Conservation (phyloP, 1,284 basidiomycete genomes). For the Phenoliferia sp. region DNA sequence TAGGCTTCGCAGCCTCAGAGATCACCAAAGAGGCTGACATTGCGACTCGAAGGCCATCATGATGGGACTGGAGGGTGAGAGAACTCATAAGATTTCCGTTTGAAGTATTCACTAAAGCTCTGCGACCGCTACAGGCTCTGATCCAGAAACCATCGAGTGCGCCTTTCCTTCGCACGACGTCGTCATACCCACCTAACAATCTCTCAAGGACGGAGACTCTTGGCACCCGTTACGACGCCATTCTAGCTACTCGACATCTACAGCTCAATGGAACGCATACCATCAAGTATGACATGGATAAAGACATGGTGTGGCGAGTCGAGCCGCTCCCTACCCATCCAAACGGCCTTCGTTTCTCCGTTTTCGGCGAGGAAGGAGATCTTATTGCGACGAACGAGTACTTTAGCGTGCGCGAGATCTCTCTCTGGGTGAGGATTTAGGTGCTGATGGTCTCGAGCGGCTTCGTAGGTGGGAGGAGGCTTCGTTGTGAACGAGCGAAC, state of each 20-base stretch:
- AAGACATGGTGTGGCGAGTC: slow-evolving; percentile 88
- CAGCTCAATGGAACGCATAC: slow-evolving; percentile 65
- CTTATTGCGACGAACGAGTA: slow-evolving; percentile 92
- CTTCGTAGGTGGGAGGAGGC: slow-evolving; percentile 65
- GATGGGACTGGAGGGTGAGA: slow-evolving; percentile 65
- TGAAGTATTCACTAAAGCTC: neutral
- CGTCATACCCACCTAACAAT: neutral
- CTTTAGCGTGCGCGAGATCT: slow-evolving; percentile 48
- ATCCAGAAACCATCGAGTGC: slow-evolving; percentile 64
- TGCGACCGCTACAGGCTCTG: slow-evolving; percentile 11
- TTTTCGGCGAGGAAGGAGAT: slow-evolving; percentile 72
- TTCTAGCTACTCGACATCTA: slow-evolving; percentile 61
- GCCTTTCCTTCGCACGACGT: slow-evolving; percentile 32
- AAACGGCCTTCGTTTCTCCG: slow-evolving; percentile 60
- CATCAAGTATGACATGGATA: slow-evolving; percentile 77
- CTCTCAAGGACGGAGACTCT: slow-evolving; percentile 37
- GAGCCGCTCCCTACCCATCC: slow-evolving; percentile 51
- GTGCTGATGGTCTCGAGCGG: no score
- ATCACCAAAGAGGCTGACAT: neutral
- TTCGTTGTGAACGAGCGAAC: slow-evolving; percentile 85
- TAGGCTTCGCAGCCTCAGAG: neutral
- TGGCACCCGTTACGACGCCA: slow-evolving; percentile 59
- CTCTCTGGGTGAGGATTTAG: neutral
- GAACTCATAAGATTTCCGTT: neutral
- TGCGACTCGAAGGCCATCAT: slow-evolving; percentile 58